Base-by-base conservation (phyloP, 257 asterid species). In the Cynanchum wilfordii region DNA sequence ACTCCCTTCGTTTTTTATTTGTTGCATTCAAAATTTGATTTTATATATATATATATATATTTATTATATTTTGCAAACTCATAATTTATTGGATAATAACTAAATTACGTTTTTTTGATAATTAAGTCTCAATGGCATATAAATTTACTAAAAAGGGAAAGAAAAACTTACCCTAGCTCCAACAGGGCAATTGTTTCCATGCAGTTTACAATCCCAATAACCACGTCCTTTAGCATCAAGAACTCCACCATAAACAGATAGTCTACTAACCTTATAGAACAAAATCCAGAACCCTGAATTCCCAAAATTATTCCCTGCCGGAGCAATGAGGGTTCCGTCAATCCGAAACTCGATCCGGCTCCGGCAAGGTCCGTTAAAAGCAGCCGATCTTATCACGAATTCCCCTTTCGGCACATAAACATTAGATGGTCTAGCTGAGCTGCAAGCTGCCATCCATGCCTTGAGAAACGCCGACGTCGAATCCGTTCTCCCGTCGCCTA, bases 401-500 rank as follows among this genome's bases (percentile, higher is more conserved):
- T 78, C 80, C 62, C 96, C 95, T 3, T 80, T 57, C 0, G 97
- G 96, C 51, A 92, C 89, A 29, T 89, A 85, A 4, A 91, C 87
- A 2, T 82, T 70, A 3, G 88, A 80, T n/a, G 91, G 89, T 0
- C 65, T 63, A 70, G 57, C 72, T 2, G 95, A 89, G 67, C 75
- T 79, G 78, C 97, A 89, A 0, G 97, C 96, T 1, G 87, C 87
- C 74, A 12, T 64, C 97, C 97, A 92, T 0, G 96, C 78, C 7
- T 85, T 82, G 27, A 75, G 86, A 77, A 89, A 89, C 0, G 90
- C 81, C 10, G 69, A n/a, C 0, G 90, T 89, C 0, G 95, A 89
- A 77, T 91, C 97, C 20, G 94, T 89, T 58, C 56, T 78, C 1
- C 96, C 98, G 38, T 92, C 93, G 12, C 90, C 93, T 70, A 73